A percentile compares a stretch with the other conserved stretches of the same genome.
phyloP scores from a whole-genome alignment of 2,329 filamentous ascomycete genomes.

The Fusarium fujikuroi region DNA sequence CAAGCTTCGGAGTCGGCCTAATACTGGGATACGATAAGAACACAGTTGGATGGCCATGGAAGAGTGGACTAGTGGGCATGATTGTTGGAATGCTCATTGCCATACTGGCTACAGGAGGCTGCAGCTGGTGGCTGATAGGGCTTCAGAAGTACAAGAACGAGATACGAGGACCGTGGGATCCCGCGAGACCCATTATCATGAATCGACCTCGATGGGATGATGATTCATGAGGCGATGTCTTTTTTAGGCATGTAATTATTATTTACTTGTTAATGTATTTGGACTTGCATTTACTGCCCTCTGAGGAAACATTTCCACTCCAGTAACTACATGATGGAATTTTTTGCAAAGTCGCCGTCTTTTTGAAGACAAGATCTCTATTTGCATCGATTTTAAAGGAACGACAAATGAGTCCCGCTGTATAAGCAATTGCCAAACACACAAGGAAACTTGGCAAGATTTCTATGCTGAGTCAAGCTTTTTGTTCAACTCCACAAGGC shows the following conservation, averaged over 20 bases:
- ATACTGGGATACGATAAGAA: slow-evolving; percentile 60
- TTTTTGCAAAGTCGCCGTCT: background rate
- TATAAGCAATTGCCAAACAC: background rate
- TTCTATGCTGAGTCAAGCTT: slow-evolving; percentile 12
- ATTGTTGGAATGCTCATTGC: slow-evolving; percentile 79
- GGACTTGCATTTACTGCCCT: background rate
- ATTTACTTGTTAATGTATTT: background rate
- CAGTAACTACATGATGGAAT: background rate
- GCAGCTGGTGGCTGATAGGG: slow-evolving; percentile 97
- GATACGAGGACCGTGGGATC: slow-evolving; percentile 98
- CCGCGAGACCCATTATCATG: slow-evolving; percentile 87
- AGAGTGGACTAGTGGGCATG: slow-evolving; percentile 74
- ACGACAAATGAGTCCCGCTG: background rate
- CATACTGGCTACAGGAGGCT: slow-evolving; percentile 86
- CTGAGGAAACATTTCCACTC: background rate
- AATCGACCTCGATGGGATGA: slow-evolving; percentile 67
- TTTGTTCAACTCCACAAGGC: background rate
- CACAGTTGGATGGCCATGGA: slow-evolving; percentile 60
- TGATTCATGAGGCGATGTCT: slow-evolving; percentile 36
- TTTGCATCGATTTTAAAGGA: background rate
- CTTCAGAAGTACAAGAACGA: slow-evolving; percentile 99
- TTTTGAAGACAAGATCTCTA: background rate
- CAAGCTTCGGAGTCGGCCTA: slow-evolving; percentile 80
- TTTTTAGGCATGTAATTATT: slow-evolving; percentile 9
- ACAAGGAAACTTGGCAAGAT: background rate